Base-by-base conservation (phyloP, 768 basidiomycete genomes). In the Dacryopinax primogenitus region DNA sequence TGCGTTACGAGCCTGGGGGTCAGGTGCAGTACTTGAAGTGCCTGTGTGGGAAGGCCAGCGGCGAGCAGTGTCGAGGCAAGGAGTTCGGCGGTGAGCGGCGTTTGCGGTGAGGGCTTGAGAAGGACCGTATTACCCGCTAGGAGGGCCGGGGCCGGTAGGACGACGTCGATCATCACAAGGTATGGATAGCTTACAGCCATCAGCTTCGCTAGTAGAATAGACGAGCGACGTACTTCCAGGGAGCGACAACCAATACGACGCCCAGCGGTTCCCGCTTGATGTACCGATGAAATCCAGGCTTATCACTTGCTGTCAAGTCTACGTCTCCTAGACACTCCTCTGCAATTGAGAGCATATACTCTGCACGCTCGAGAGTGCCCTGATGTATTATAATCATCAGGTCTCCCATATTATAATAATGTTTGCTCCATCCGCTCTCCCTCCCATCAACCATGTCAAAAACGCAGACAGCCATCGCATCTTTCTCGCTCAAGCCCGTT, bases 101-200 rank as follows among this genome's bases (percentile, higher is more conserved):
- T 97, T 72, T 99, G 96, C 0, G 96, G 96, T 1, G 93, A 95
- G 0, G 96, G 95, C 74, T 98, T 99, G 72, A 98, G 78, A 47
- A 99, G 73, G 12, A 97, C 89, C 0, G 90, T 76, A 73, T 99
- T 98, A 33, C 96, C 90, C 3, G 94, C 85, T 32, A 98, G 78
- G 68, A 99, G 78, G 0, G 92, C 90, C 1, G 96, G 96, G 26
- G n/a, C n/a, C n/a, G n/a, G n/a, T n/a, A 99, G 81, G 62, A 98
- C 84, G 2, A 90, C 86, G 75, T 99, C 98, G 74, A 97, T 82
- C 36, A 90, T 84, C 35, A 86, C 86, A 33, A 98, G 84, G 76
- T 92, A 93, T 0, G 93, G 93, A 75, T 82, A 95, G 74, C 90
- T 94, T 71, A 65, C 12, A 26, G 35, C 39, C 66, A 12, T 26